Evolutionary conservation across 2,329 filamentous ascomycete species (phyloP).

Genomic region (Arthroderma uncinatum): DNA sequence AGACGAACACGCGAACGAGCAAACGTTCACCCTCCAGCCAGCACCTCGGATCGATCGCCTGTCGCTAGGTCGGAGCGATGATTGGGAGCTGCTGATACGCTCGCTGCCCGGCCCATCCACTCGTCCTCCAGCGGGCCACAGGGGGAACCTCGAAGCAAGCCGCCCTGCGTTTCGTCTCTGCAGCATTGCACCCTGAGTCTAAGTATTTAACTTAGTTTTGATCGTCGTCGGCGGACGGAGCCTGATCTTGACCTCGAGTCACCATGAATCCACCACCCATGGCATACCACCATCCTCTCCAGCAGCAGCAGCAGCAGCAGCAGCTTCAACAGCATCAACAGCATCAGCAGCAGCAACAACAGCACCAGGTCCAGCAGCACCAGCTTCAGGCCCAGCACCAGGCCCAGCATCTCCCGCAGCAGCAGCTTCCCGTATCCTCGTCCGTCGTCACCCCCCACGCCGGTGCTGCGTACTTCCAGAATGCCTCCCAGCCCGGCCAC

Average conservation of each 20-base stretch:
- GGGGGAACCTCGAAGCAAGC: neutral
- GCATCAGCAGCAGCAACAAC: conserved; percentile 9
- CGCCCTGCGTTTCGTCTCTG: neutral
- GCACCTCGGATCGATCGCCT: neutral
- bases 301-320: conserved; percentile 11
- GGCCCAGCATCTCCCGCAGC: conserved; percentile 16
- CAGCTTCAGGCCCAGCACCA: conserved; percentile 6
- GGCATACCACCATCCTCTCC: conserved; percentile 17
- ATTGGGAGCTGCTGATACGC: conserved; percentile 3
- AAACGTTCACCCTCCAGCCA: neutral
- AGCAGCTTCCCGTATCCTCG: conserved; percentile 12
- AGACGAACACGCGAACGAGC: neutral
- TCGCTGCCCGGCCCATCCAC: neutral
- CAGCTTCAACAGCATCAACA: neutral
- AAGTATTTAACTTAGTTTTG: neutral
- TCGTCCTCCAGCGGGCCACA: neutral
- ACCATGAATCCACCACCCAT: conserved; percentile 15
- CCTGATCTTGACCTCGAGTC: neutral
- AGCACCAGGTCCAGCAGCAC: conserved; percentile 14
- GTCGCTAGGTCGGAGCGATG: neutral
- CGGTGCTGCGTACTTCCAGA: conserved; percentile 1
- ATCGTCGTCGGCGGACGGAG: neutral
- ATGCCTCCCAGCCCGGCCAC: conserved; percentile 8
- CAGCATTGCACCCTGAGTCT: neutral
- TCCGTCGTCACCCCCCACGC: conserved; percentile 10